Base-by-base conservation (phyloP, 2,329 filamentous ascomycete genomes). In the Arthrinium phaeospermum region DNA sequence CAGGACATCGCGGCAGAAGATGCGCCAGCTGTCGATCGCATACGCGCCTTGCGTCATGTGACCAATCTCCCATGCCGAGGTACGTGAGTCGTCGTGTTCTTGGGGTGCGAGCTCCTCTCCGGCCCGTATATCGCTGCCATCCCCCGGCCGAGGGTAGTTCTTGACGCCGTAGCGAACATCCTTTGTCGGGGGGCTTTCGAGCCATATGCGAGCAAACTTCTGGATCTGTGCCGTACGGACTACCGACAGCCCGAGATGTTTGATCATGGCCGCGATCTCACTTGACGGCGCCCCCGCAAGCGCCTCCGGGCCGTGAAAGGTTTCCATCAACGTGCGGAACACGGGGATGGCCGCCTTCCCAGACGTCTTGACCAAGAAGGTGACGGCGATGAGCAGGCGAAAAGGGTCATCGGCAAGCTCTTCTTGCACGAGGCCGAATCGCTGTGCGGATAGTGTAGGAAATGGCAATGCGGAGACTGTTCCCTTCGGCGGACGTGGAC, bases 11-110 rank as follows among this genome's bases (percentile, higher is more conserved):
- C 95, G 90, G 80, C 94, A 98, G 81, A 98, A 98, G 75, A 98
- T 98, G 3, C 95, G 90, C 93, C 94, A 98, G 78, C 93, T 95
- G 81, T 98, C 95, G 68, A 96, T 85, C 0, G 94, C 93, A 81
- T 98, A 98, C 1, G 90, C 87, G 22, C 95, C 94, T 71, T 94
- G 91, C 0, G 94, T 95, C 72, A 98, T 84, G 80, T 97, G 94
- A 0, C 92, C 94, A 73, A 98, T 93, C 78, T 98, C 95, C 91
- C 94, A 97, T 0, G 89, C 88, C 14, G 86, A 84, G 27, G 80
- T 53, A 68, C 74, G 34, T 74, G 68, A 12, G 27, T 72, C 78
- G 68, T 74, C 73, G 6, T 77, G 30, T 3, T 41, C 57, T 70
- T 80, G 79, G 0, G 76, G 71, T 3, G 74, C 74, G 49, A 81